Base-by-base conservation (phyloP, 2,329 filamentous ascomycete genomes). In the Xylariaceae sp. region DNA sequence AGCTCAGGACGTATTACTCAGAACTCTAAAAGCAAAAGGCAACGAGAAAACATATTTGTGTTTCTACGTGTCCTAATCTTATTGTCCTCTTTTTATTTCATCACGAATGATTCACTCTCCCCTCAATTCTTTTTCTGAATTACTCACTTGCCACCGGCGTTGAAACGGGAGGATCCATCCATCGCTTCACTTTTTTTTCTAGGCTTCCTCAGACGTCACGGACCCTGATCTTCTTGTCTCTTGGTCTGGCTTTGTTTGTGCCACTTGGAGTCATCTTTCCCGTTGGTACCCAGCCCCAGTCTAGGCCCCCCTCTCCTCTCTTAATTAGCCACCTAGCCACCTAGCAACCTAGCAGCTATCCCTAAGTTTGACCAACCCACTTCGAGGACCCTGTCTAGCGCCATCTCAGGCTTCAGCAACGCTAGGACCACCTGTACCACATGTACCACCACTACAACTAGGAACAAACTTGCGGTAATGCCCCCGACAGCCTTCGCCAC, bases 401-500 rank as follows among this genome's bases (percentile, higher is more conserved):
- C 47, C 43, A 45, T 61, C 48, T 50, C 56, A 61, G 56, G 61
- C 58, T 55, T 60, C 61, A 61, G 45, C 56, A 53, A 16, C 17
- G 60, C 68, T 67, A 63, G 57, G 66, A 43, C 58, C 56, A 58
- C 63, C 51, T 50, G 28, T 31, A 31, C 28, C 28, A 31, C 28
- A 6, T 48, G 48, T 57, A 53, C 45, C 49, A 47, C 44, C 45
- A 58, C 64, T 59, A 63, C 66, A 58, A 65, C 64, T 63, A 62
- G 63, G 56, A 64, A 54, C 53, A 52, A 36, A 39, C 40, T 46
- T 45, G 49, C 67, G 64, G 63, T 66, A 63, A 65, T 67, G 60
- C 64, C 66, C 65, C 66, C 65, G 68, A 62, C 56, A 51, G 65
- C 63, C 71, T 70, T 72, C 69, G 71, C 71, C 71, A 73, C 71